Base-by-base conservation (phyloP, 148 eudicot genomes). In the Persicaria maculosa region DNA sequence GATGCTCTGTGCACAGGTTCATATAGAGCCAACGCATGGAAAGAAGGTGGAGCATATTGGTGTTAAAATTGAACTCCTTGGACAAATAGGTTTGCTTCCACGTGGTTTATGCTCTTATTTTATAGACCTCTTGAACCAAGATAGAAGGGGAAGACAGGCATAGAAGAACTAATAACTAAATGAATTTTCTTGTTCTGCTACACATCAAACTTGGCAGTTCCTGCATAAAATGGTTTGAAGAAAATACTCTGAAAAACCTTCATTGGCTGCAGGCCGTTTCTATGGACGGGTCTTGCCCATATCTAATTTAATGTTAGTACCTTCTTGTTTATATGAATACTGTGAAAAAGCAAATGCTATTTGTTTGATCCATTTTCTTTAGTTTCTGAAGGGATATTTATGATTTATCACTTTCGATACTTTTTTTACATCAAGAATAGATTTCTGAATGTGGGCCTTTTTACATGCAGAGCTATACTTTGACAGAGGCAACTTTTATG, bases 11-110 rank as follows among this genome's bases (percentile, higher is more conserved):
- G 77, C 79, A 75, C 83, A 95, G 98, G 89, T 95, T 62, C 86
- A 89, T 45, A 62, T 95, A 43, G 97, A 92, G 81, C 98, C 98
- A 54, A 89, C 86, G 68, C 90, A 86, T 83, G 98, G 97, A 71
- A 95, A 95, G 83, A 95, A 92, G 84, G 87, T 95, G 73, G 98
- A 95, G 78, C 98, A 95, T 81, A 90, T 88, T 83, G 98, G 98
- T 75, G 88, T 95, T 31, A 95, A 95, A 78, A 83, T 95, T 77
- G 98, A 95, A 85, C 98, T 95, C 80, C 96, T 95, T 77, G 98
- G 98, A 9, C 98, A 95, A 83, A 95, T 95, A 81, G 98, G 98
- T 95, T 62, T 50, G 86, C 25, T 54, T 72, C 68, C 45, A 25
- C 17, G 17, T 65, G 70, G 70, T 65, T 76, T 19, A 1, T 22